These are phyloP conservation scores for Earliella scabrosa DNA, from an alignment of 1,284 basidiomycete genomes.

Conservation along the genomic window DNA sequence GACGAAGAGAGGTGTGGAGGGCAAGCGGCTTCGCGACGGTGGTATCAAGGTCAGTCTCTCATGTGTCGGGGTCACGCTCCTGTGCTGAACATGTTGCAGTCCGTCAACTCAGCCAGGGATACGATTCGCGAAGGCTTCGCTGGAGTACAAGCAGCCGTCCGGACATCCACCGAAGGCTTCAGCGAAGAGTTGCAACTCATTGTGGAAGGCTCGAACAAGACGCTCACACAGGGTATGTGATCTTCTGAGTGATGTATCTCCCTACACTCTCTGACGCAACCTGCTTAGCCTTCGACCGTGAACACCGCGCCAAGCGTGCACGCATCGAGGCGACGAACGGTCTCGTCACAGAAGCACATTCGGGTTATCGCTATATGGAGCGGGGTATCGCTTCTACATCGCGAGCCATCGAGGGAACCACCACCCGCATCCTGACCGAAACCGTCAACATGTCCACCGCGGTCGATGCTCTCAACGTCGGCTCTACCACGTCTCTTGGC, in stretches of 20 bases:
- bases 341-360: constrained; percentile 53
- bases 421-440: constrained; percentile 51
- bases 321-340: constrained; percentile 61
- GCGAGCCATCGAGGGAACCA: constrained; percentile 51
- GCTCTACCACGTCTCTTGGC: constrained; percentile 46
- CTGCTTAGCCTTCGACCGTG: constrained; percentile 58
- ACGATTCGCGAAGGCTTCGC: constrained; percentile 49
- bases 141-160: constrained; percentile 48
- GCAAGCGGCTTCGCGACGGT: constrained; percentile 58
- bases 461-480: constrained; percentile 45
- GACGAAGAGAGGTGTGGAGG: constrained; percentile 53
- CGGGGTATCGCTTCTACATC: constrained; percentile 54
- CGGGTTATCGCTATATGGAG: constrained; percentile 54
- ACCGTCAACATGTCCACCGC: constrained; percentile 42
- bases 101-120: constrained; percentile 43
- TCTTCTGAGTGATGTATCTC: background rate
- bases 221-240: constrained; percentile 51
- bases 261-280: background rate
- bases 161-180: constrained; percentile 55
- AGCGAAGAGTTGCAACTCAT: constrained; percentile 56
- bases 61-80: background rate
- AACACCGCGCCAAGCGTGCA: constrained; percentile 66
- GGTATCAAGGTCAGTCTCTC: constrained; percentile 56
- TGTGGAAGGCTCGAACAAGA: constrained; percentile 46
- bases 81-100: constrained; percentile 38